Evolutionary conservation across 768 basidiomycete genomes (phyloP).

Genomic region (Gloeophyllum trabeum): DNA sequence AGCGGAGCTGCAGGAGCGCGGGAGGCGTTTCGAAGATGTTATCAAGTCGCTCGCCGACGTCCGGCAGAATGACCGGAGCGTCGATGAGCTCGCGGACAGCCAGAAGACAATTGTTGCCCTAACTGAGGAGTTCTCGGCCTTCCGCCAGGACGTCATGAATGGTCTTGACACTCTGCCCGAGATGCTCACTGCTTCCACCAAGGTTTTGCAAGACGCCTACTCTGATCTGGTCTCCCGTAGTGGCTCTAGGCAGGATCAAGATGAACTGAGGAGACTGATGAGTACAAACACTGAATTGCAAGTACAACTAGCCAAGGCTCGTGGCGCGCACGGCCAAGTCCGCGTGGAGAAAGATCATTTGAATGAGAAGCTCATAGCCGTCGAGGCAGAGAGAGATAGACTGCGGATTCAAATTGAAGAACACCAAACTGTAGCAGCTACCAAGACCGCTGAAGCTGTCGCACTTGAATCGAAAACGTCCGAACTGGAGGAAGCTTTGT

Average conservation of each 20-base stretch:
- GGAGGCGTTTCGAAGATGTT: slow-evolving; percentile 10
- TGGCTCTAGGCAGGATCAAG: slow-evolving; percentile 47
- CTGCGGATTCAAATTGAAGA: slow-evolving; percentile 46
- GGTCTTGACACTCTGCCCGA: slow-evolving; percentile 52
- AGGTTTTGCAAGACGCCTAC: slow-evolving; percentile 46
- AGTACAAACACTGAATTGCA: slow-evolving; percentile 54
- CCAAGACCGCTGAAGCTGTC: slow-evolving; percentile 33
- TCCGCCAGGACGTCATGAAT: slow-evolving; percentile 41
- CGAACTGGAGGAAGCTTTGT: slow-evolving; percentile 65
- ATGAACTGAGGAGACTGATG: slow-evolving; percentile 51
- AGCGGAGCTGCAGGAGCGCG: slow-evolving; percentile 10
- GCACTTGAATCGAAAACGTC: slow-evolving; percentile 37
- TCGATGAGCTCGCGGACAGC: slow-evolving; percentile 37
- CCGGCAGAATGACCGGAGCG: slow-evolving; percentile 33
- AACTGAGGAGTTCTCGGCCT: slow-evolving; percentile 33
- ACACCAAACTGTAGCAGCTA: slow-evolving; percentile 28
- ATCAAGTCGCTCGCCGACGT: slow-evolving; percentile 7
- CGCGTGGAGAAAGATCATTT: slow-evolving; percentile 76
- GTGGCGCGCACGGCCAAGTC: slow-evolving; percentile 65
- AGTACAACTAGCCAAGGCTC: slow-evolving; percentile 64
- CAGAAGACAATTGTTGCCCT: slow-evolving; percentile 38
- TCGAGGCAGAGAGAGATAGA: slow-evolving; percentile 57
- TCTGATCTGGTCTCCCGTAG: slow-evolving; percentile 53
- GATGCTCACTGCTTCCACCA: slow-evolving; percentile 37
- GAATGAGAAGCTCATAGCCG: slow-evolving; percentile 43